Evolutionary conservation across 2,329 filamentous ascomycete genomes (phyloP).

Genomic region (Leptographium galeiforme): DNA sequence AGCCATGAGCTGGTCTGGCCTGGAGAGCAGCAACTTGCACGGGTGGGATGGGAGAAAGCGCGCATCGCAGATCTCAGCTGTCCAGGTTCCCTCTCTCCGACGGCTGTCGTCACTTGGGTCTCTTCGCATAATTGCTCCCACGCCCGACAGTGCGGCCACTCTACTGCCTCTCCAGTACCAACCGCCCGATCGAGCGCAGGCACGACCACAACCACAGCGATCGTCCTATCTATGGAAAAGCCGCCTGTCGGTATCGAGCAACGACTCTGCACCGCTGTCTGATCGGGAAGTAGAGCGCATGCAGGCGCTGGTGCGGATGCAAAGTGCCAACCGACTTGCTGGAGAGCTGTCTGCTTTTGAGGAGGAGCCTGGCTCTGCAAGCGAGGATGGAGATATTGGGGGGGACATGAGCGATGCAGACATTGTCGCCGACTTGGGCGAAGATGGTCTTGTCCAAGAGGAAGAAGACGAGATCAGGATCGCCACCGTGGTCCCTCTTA

Average conservation of each 20-base stretch:
- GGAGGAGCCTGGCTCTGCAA: not conserved
- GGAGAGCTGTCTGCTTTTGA: not conserved
- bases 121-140: not conserved
- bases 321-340: not conserved
- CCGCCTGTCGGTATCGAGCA: not conserved
- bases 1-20: not conserved
- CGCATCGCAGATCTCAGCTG: not conserved
- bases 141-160: not conserved
- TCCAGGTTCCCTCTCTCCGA: not conserved
- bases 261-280: not conserved
- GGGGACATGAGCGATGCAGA: not conserved
- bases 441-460: not conserved
- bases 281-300: not conserved
- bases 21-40: not conserved
- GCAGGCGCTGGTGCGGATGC: not conserved
- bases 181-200: not conserved
- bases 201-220: no score
- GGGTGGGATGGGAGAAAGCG: not conserved
- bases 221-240: not conserved
- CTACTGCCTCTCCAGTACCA: not conserved
- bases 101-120: not conserved
- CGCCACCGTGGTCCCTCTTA: slow-evolving; percentile 4
- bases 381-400: no score
- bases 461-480: slow-evolving; percentile 6
- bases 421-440: slow-evolving; percentile 4